Base-by-base conservation (phyloP, 1,284 basidiomycete genomes). In the Austroboletus niveus region DNA sequence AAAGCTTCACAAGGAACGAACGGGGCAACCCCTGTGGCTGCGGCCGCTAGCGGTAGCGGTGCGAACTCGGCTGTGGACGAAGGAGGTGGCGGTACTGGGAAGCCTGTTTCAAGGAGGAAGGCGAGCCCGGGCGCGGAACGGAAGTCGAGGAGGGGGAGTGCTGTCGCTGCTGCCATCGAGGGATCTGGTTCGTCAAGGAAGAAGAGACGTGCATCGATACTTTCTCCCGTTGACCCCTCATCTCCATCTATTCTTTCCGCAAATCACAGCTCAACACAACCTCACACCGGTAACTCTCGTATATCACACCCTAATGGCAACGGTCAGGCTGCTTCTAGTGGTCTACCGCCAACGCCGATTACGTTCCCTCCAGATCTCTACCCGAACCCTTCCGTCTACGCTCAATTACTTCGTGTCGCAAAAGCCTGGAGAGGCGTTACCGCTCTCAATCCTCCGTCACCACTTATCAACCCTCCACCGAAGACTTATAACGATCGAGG, bases 371-470 rank as follows among this genome's bases (percentile, higher is more conserved):
- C 62, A 14, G 69, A 66, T 35, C 49, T 54, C 12, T 68, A 68
- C 24, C 59, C 79, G 4, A 69, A 77, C 49, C 69, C 75, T 29
- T 70, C 78, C 24, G 78, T 79, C 0, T 74, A 82, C n/a, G 69
- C 74, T 31, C 76, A 74, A 36, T 74, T 89, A 1, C 74, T 76
- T n/a, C 69, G 72, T 15, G 77, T 82, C n/a, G 84, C 87, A 10
- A 75, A 77, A 34, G 70, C 77, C 31, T 89, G 87, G 86, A 72
- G 87, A 8, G 87, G 86, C 1, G 70, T 88, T 24, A 80, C 81
- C n/a, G 84, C 86, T 4, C 71, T 87, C 54, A 63, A 71, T n/a
- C 59, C 70, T 24, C 60, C 68, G 3, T 63, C 56, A 9, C 54
- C 65, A 9, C 48, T 61, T 29, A 27, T 42, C 14, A 42, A 55